Percentiles rank a stretch among this genome's conserved stretches.
These are phyloP conservation scores for Nakazawaea peltata DNA, from an alignment of 805 yeast species.

Conservation along the genomic window DNA sequence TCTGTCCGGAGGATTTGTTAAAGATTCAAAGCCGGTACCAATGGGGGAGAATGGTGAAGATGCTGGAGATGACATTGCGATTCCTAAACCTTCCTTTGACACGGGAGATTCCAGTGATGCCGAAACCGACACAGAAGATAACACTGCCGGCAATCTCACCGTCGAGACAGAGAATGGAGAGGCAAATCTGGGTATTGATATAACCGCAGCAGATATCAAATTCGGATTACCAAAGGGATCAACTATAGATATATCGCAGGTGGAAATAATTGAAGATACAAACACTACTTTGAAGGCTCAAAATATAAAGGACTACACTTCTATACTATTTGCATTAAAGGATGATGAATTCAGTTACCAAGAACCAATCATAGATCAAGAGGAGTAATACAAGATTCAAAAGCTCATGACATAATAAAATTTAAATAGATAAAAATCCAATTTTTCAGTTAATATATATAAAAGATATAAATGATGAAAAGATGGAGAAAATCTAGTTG, in stretches of 20 bases:
- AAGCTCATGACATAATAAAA: no score
- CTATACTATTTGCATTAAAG: constrained; percentile 30
- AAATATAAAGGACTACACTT: constrained; percentile 30
- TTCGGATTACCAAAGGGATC: constrained; percentile 17
- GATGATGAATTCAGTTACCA: constrained; percentile 28
- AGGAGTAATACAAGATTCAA: no score
- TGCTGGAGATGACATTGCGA: constrained; percentile 22
- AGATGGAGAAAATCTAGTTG: constrained; percentile 70
- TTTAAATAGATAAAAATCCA: no score
- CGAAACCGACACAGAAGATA: constrained; percentile 13
- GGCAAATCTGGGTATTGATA: background rate
- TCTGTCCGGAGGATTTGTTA: constrained; percentile 39
- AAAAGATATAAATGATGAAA: no score
- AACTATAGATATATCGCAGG: constrained; percentile 8
- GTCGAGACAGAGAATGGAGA: constrained; percentile 5
- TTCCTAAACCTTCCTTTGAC: constrained; percentile 32
- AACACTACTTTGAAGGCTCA: constrained; percentile 23
- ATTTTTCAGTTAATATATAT: no score
- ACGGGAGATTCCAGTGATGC: constrained; percentile 25
- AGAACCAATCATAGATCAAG: constrained; percentile 13
- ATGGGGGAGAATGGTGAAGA: constrained; percentile 18
- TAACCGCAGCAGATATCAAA: constrained; percentile 14
- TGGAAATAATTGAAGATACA: constrained; percentile 16
- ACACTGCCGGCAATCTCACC: constrained; percentile 11
- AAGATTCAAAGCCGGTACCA: constrained; percentile 19